Evolutionary conservation across 805 yeast genomes (phyloP), one percentile per base, ranked within the genome.

Genomic region (Wickerhamomyces subpelliculosus): DNA sequence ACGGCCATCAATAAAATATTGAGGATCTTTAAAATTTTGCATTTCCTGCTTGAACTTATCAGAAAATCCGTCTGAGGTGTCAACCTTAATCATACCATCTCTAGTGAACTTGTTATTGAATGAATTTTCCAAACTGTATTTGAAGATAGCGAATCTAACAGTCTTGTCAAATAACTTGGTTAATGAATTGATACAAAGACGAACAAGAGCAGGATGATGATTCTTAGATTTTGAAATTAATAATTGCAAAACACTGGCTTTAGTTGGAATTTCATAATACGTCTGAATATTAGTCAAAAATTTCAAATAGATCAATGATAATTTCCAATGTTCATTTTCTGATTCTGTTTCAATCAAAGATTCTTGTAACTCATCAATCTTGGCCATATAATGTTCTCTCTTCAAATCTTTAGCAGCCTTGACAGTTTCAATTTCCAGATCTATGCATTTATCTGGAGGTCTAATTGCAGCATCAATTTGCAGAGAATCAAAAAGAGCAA

Each of bases 171-270:
- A 52, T 5, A 80, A 45, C n/a, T 72, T 67, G 2, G 80, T 65
- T 23, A 83, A 53, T 16, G 87, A 81, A 36, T 73, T 75, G 41
- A 80, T 59, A 16, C 84, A 79, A 27, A 75, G 55, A 39, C 78
- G 69, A 2, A 84, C 66, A 32, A 85, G 60, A 2, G 70, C 60
- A 0, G 96, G 95, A 55, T 86, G 94, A 18, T 75, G 75, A n/a
- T 73, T 68, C 12, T 67, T 59, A 1, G 83, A 70, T 25, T 67
- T 65, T 2, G 63, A 59, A 8, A 72, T 65, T 24, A 84, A 59
- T 3, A 71, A 48, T 25, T 56, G 56, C 10, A 79, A 47, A 1
- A 71, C 64, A 1, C 62, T 63, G 4, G 57, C 51, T 36, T 66
- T 64, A 1, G 71, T 57, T 4, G 65, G 58, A 8, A 72, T 58